Conservation (phyloP, 495 filamentous ascomycete genomes). For the Tetracladium marchalianum region DNA sequence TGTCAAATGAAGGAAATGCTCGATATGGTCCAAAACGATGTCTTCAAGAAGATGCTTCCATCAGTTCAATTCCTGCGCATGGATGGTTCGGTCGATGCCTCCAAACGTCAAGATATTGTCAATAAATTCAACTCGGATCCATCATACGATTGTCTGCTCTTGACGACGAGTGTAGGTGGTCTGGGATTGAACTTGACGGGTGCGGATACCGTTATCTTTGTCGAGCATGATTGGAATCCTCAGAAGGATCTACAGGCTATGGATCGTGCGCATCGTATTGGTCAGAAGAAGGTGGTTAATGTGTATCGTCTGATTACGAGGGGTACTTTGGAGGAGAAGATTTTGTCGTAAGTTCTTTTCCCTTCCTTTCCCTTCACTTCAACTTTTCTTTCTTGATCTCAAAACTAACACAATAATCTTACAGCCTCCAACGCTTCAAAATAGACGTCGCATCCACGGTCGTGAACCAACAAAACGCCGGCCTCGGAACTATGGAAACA, state of each 20-base stretch:
- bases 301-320: slow-evolving; percentile 96
- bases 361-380: background rate
- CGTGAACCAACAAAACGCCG: slow-evolving; percentile 97
- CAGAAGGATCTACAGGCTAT: slow-evolving; percentile 98
- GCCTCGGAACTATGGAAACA: slow-evolving; percentile 86
- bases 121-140: slow-evolving; percentile 98
- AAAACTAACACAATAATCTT: slow-evolving; percentile 9
- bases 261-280: slow-evolving; percentile 96
- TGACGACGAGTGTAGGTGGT: slow-evolving; percentile 92
- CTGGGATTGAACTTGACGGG: slow-evolving; percentile 92
- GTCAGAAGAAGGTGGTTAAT: slow-evolving; percentile 99
- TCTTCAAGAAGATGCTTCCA: slow-evolving; percentile 76
- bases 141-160: slow-evolving; percentile 81
- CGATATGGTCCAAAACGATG: slow-evolving; percentile 91
- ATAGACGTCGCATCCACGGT: slow-evolving; percentile 97
- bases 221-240: slow-evolving; percentile 99
- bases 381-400: background rate
- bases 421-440: slow-evolving; percentile 95
- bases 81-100: slow-evolving; percentile 84
- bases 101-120: slow-evolving; percentile 87
- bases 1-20: slow-evolving; percentile 99
- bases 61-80: slow-evolving; percentile 82
- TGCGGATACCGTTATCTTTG: slow-evolving; percentile 97
- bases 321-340: slow-evolving; percentile 97
- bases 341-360: slow-evolving; percentile 57